Percentiles rank a stretch among this genome's conserved stretches.
Evolutionary conservation across 2,329 filamentous ascomycete species (phyloP).

Genomic region (Coniochaeta prunicola): DNA sequence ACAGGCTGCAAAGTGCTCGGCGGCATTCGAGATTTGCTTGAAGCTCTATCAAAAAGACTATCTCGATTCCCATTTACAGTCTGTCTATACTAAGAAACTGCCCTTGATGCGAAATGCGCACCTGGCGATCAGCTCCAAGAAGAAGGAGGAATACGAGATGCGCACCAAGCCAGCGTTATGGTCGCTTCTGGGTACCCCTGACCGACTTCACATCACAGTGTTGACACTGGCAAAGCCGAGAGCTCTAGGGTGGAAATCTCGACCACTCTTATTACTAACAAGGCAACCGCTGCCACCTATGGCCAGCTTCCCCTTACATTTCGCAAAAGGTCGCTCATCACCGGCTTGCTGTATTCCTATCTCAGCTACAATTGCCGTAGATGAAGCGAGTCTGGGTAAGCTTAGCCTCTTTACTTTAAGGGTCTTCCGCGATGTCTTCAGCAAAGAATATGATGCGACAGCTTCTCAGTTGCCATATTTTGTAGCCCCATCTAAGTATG

Average conservation of each 20-base stretch:
- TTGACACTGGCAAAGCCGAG: slow-evolving; percentile 51
- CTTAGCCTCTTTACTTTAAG: slow-evolving; percentile 69
- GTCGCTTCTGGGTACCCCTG: slow-evolving; percentile 41
- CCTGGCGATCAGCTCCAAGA: slow-evolving; percentile 74
- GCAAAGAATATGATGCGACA: slow-evolving; percentile 69
- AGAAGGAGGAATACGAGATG: slow-evolving; percentile 68
- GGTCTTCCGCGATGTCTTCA: slow-evolving; percentile 79
- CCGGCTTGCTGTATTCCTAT: slow-evolving; percentile 44
- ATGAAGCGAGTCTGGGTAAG: slow-evolving; percentile 35
- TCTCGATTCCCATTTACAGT: slow-evolving; percentile 68
- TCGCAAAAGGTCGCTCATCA: slow-evolving; percentile 57
- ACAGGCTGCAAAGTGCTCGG: slow-evolving; percentile 74
- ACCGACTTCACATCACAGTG: slow-evolving; percentile 51
- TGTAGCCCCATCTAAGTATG: slow-evolving; percentile 51
- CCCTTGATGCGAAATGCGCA: slow-evolving; percentile 83
- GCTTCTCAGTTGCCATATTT: slow-evolving; percentile 71
- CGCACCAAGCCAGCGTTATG: slow-evolving; percentile 72
- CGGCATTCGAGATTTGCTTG: slow-evolving; percentile 77
- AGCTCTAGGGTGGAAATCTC: slow-evolving; percentile 50
- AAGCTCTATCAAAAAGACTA: slow-evolving; percentile 57
- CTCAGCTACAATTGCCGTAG: slow-evolving; percentile 31
- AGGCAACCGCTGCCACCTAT: slow-evolving; percentile 56
- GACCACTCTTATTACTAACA: slow-evolving; percentile 64
- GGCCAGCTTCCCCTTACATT: slow-evolving; percentile 64
- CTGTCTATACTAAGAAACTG: slow-evolving; percentile 62